Evolutionary conservation across 2,329 filamentous ascomycete genomes (phyloP), one percentile per base, ranked within the genome.

Genomic region (Phaeomoniella chlamydospora): DNA sequence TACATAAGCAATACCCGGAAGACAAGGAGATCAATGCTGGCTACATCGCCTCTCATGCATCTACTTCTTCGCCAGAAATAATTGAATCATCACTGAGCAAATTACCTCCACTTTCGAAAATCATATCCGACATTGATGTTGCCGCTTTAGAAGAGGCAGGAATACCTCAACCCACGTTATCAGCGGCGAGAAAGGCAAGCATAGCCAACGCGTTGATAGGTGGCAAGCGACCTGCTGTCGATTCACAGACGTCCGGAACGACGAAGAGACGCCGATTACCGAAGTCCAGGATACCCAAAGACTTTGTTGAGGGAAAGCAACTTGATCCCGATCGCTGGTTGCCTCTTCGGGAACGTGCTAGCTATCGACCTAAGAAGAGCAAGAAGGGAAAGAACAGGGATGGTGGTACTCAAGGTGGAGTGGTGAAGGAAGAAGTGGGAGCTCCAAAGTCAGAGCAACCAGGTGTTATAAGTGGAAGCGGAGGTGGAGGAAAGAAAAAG

Each of bases 251-350:
- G 18, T n/a, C n/a, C n/a, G 45, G 43, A 9, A 50, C 52, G 12
- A 45, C 45, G 4, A 57, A 53, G 40, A 62, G 61, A 41, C 61
- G 56, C 37, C 40, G 62, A 4, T 44, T 64, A 14, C 57, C 64
- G 18, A 63, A 62, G 43, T 63, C 61, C 14, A 54, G 60, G 32
- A 47, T 65, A 14, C 62, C 63, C 5, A 66, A 65, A 49, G 58
- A 67, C 38, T 64, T 58, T 38, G 44, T 47, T 50, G 82, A 85
- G 40, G 72, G 82, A 36, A 92, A 86, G 65, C 77, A 76, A 44
- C 72, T 83, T 19, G 90, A 98, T 56, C 78, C 85, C 0, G 90
- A 98, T 59, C 71, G 90, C 43, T 98, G 90, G 90, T 61, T 98
- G 41, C 88, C 90, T 10, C 66, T 96, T 49, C 77, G 81, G 36